Percentiles rank a stretch among this genome's conserved stretches.
Conservation (phyloP, 1,139 yeast species). For the Debaryomyces subglobosus region DNA sequence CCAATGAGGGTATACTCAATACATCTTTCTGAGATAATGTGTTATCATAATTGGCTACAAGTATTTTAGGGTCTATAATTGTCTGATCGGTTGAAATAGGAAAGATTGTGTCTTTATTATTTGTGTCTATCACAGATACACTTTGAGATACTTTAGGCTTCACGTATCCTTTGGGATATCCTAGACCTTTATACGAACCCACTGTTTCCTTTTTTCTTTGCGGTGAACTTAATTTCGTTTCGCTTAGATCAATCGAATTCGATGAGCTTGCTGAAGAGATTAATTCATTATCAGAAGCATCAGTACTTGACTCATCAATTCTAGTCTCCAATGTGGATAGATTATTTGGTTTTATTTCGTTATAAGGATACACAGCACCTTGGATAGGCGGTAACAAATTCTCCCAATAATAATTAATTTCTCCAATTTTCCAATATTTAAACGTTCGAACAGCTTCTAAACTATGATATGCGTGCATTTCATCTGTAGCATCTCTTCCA, state of each 20-base stretch:
- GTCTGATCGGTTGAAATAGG: constrained; percentile 37
- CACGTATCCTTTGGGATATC: constrained; percentile 42
- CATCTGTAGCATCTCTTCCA: constrained; percentile 90
- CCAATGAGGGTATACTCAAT: constrained; percentile 61
- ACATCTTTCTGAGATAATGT: constrained; percentile 56
- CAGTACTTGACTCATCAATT: constrained; percentile 19
- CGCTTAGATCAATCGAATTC: constrained; percentile 2
- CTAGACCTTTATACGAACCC: constrained; percentile 24
- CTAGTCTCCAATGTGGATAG: constrained; percentile 18
- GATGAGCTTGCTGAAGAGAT: constrained; percentile 18
- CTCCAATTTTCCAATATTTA: constrained; percentile 63
- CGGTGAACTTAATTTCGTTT: not conserved
- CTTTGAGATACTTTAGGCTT: constrained; percentile 56
- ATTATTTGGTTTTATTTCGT: not conserved
- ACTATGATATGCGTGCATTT: constrained; percentile 81
- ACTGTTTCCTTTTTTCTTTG: constrained; percentile 7
- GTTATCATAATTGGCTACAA: constrained; percentile 63
- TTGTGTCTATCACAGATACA: constrained; percentile 34
- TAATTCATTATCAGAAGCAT: constrained; percentile 19
- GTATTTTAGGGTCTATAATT: constrained; percentile 56
- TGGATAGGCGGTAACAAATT: constrained; percentile 87
- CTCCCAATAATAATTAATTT: constrained; percentile 64
- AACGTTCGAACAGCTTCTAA: constrained; percentile 57
- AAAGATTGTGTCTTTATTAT: constrained; percentile 38
- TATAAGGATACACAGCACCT: constrained; percentile 58